phyloP scores from a whole-genome alignment of 164 flowering plant genomes.

The Chloranthus sessilifolius region DNA sequence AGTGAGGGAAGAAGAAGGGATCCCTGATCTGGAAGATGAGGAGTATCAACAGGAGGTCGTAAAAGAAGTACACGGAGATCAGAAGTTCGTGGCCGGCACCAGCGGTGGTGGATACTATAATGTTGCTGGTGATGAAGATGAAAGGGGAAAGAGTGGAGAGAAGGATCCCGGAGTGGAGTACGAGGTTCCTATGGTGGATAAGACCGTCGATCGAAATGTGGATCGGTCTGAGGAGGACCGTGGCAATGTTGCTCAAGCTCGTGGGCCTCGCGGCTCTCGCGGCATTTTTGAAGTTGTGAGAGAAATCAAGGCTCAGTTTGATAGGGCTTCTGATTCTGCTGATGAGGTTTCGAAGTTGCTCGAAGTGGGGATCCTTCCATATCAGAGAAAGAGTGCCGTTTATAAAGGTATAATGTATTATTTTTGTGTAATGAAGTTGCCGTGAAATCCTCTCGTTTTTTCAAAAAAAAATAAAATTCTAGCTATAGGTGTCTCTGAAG shows the following conservation, averaged over 20 bases:
- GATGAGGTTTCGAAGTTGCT: slow-evolving; percentile 71
- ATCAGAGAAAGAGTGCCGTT: slow-evolving; percentile 53
- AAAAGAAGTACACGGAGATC: slow-evolving; percentile 67
- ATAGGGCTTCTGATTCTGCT: slow-evolving; percentile 68
- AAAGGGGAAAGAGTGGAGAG: slow-evolving; percentile 16
- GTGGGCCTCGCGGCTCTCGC: slow-evolving; percentile 27
- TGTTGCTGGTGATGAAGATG: slow-evolving; percentile 14
- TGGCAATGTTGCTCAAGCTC: slow-evolving; percentile 29
- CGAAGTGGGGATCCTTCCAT: slow-evolving; percentile 75
- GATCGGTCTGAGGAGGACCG: slow-evolving; percentile 35
- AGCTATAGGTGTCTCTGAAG: too few relatives aligned
- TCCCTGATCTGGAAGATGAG: slow-evolving; percentile 96
- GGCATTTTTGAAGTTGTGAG: slow-evolving; percentile 46
- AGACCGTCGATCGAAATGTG: slow-evolving; percentile 50
- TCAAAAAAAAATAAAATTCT: too few relatives aligned
- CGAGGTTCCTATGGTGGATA: slow-evolving; percentile 77
- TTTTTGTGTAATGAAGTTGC: not conserved
- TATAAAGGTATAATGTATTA: slow-evolving; percentile 35
- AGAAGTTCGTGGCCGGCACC: slow-evolving; percentile 38
- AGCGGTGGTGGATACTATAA: slow-evolving; percentile 24
- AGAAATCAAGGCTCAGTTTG: slow-evolving; percentile 70
- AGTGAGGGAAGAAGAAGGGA: slow-evolving; percentile 93
- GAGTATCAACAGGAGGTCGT: slow-evolving; percentile 62
- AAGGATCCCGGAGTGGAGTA: slow-evolving; percentile 46
- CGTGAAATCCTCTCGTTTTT: too few relatives aligned